phyloP scores from a whole-genome alignment of 2,329 filamentous ascomycete genomes.

The Ascochyta viciae-villosae region DNA sequence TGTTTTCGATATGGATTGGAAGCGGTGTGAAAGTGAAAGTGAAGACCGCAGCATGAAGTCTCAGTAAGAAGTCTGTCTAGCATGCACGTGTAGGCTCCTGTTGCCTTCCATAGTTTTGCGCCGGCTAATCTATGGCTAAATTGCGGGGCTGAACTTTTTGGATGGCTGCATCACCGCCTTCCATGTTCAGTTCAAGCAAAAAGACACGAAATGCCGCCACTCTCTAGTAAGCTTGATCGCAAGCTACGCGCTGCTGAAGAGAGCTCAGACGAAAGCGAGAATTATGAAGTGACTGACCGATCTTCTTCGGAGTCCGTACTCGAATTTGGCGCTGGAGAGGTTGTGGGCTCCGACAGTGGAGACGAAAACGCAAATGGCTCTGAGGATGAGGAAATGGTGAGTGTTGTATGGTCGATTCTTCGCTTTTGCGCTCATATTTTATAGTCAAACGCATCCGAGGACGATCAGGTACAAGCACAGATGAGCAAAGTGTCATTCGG shows the following conservation, averaged over 20 bases:
- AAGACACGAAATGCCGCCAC: conserved; percentile 35
- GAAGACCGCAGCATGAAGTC: conserved; percentile 17
- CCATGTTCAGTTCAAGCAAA: neutral
- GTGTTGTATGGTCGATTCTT: neutral
- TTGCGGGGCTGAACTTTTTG: conserved; percentile 16
- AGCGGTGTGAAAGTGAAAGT: conserved; percentile 8
- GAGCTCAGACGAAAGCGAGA: conserved; percentile 47
- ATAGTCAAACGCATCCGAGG: conserved; percentile 47
- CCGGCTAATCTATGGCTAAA: conserved; percentile 11
- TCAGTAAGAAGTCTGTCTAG: neutral
- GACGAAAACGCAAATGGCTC: conserved; percentile 17
- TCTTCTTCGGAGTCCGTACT: conserved; percentile 51
- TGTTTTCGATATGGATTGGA: conserved; percentile 4
- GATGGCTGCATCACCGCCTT: neutral
- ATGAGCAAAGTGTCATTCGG: conserved; percentile 80
- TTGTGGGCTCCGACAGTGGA: conserved; percentile 46
- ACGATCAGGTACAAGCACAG: conserved; percentile 52
- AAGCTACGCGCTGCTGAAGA: conserved; percentile 47
- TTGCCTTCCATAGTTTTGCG: conserved; percentile 17
- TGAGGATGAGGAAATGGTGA: conserved; percentile 42
- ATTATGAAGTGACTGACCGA: conserved; percentile 50
- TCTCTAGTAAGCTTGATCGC: conserved; percentile 46
- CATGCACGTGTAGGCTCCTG: conserved; percentile 15
- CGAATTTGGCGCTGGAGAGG: conserved; percentile 45
- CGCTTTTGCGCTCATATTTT: conserved; percentile 10